These are phyloP conservation scores for Naegleria lovaniensis DNA, from an alignment of 208 protist species.

Conservation along the genomic window DNA sequence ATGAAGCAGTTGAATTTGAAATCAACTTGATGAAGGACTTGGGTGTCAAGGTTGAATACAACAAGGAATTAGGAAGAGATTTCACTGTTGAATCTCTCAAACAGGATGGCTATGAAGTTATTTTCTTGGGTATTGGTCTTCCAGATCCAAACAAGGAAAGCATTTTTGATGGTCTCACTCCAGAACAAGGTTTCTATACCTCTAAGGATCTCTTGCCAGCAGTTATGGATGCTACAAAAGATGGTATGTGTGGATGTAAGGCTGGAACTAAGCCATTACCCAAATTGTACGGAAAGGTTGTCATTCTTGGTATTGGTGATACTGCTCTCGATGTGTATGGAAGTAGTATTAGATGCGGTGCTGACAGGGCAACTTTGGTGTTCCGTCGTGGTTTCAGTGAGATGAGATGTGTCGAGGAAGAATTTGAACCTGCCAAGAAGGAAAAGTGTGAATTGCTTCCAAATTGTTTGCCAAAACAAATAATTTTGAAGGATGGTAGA, in stretches of 20 bases:
- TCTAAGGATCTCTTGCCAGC: slow-evolving; percentile 64
- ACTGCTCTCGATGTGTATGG: slow-evolving; percentile 77
- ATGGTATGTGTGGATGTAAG: slow-evolving; percentile 61
- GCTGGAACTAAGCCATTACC: slow-evolving; percentile 39
- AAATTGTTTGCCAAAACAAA: slow-evolving; percentile 53
- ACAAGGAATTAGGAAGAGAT: slow-evolving; percentile 48
- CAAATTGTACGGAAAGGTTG: slow-evolving; percentile 60
- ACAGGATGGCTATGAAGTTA: slow-evolving; percentile 57
- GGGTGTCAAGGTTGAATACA: slow-evolving; percentile 57
- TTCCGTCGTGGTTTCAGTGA: slow-evolving; percentile 64
- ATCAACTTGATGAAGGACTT: slow-evolving; percentile 65
- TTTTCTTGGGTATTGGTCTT: slow-evolving; percentile 73
- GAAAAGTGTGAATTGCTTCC: slow-evolving; percentile 71
- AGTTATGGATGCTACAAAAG: slow-evolving; percentile 56
- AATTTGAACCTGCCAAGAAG: slow-evolving; percentile 56
- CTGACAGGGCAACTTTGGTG: slow-evolving; percentile 55
- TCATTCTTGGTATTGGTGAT: slow-evolving; percentile 80
- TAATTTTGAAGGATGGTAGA: slow-evolving; percentile 49
- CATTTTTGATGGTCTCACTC: slow-evolving; percentile 51
- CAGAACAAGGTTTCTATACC: slow-evolving; percentile 60
- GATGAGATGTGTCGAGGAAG: slow-evolving; percentile 58
- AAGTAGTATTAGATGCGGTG: slow-evolving; percentile 60
- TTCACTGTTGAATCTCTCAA: slow-evolving; percentile 62
- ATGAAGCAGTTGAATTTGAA: slow-evolving; percentile 71
- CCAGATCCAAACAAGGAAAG: slow-evolving; percentile 50